Evolutionary conservation across 2,329 filamentous ascomycete genomes (phyloP).

Genomic region (Arthrobotrys musiformis): DNA sequence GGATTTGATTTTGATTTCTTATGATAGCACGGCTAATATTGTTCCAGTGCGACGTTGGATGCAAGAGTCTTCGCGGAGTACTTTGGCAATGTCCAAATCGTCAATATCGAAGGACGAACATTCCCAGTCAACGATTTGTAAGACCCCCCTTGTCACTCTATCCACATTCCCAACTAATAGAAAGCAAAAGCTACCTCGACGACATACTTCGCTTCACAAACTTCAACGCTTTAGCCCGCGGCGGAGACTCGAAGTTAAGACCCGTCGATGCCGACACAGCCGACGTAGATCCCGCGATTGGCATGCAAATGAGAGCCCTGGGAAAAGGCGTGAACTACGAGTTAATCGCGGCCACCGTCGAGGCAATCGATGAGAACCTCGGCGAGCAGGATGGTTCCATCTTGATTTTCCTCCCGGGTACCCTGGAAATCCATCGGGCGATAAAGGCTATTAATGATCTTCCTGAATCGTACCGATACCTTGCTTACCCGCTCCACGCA

Average conservation of each 20-base stretch:
- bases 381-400: constrained; percentile 81
- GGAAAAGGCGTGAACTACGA: constrained; percentile 82
- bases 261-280: constrained; percentile 50
- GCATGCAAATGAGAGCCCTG: constrained; percentile 54
- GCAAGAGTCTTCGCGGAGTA: constrained; percentile 85
- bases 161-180: constrained; percentile 45
- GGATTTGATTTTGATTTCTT: neutral
- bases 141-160: constrained; percentile 61
- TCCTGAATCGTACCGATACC: constrained; percentile 59
- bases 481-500: constrained; percentile 89
- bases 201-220: constrained; percentile 84
- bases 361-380: constrained; percentile 82
- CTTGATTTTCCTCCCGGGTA: constrained; percentile 90
- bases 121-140: constrained; percentile 84
- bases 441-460: constrained; percentile 58
- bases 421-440: constrained; percentile 82
- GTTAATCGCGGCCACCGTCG: constrained; percentile 81
- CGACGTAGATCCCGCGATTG: constrained; percentile 55
- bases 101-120: constrained; percentile 89
- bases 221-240: constrained; percentile 68
- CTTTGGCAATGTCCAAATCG: constrained; percentile 80
- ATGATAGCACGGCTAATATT: neutral
- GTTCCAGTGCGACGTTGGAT: constrained; percentile 81
- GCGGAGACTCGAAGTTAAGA: constrained; percentile 19
- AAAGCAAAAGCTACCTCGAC: constrained; percentile 74